These are phyloP conservation scores for Abelmoschus esculentus DNA, from an alignment of 345 rosid genomes.

Conservation along the genomic window DNA sequence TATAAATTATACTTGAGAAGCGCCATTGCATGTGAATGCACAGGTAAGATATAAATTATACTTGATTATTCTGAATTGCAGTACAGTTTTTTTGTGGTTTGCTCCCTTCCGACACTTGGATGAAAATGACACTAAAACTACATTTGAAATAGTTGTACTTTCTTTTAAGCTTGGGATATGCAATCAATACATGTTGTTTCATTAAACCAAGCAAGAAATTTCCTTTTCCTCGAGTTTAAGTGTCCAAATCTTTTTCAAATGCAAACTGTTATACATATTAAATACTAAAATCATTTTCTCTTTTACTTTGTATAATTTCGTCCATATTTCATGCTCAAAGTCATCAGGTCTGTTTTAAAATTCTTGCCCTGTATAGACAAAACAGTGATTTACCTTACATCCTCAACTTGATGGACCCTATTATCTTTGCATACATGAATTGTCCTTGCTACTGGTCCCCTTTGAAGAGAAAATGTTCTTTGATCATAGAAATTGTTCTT, in stretches of 20 bases:
- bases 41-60: neutral
- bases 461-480: neutral
- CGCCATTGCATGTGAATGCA: neutral
- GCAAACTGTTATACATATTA: neutral
- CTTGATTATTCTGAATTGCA: neutral
- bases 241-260: neutral
- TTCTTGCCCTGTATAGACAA: neutral
- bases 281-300: neutral
- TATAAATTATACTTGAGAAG: constrained; percentile 2
- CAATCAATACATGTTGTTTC: neutral
- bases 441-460: neutral
- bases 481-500: neutral
- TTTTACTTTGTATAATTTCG: neutral
- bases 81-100: neutral
- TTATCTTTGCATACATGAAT: neutral
- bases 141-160: neutral
- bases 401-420: neutral
- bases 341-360: neutral
- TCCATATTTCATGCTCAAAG: constrained; percentile 3
- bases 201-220: neutral
- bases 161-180: neutral
- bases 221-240: no score
- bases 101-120: neutral
- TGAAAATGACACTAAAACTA: neutral
- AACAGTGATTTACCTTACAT: neutral